These are phyloP conservation scores for Leucocoprinus birnbaumii DNA, from an alignment of 768 basidiomycete species.

Conservation along the genomic window DNA sequence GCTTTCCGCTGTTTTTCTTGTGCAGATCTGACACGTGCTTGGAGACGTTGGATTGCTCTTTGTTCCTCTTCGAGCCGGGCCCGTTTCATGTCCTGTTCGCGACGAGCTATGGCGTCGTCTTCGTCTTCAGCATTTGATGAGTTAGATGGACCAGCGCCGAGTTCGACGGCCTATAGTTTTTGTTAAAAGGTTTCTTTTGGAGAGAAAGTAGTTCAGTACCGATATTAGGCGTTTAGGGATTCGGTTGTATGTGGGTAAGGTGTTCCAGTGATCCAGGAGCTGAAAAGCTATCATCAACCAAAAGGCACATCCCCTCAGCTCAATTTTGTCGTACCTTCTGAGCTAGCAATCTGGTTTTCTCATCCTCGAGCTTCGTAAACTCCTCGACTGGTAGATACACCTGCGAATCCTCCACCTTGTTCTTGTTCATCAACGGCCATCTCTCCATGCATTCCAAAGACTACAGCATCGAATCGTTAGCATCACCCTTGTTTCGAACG, in stretches of 20 bases:
- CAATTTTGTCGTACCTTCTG: slow-evolving; percentile 47
- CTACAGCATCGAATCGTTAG: slow-evolving; percentile 30
- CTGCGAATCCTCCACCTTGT: slow-evolving; percentile 84
- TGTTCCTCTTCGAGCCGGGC: slow-evolving; percentile 9
- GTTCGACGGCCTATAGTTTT: slow-evolving; percentile 3
- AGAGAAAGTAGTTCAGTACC: slow-evolving; percentile 17
- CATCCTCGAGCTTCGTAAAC: slow-evolving; percentile 53
- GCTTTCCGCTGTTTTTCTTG: slow-evolving; percentile 5
- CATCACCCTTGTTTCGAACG: too few species aligned
- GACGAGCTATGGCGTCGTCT: slow-evolving; percentile 7
- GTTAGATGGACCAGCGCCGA: not conserved
- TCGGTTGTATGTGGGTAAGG: slow-evolving; percentile 73
- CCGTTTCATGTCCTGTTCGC: slow-evolving; percentile 9
- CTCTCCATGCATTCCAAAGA: slow-evolving; percentile 61
- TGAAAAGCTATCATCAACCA: slow-evolving; percentile 23
- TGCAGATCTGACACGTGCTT: slow-evolving; percentile 9
- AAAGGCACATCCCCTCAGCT: not conserved
- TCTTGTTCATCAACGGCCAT: slow-evolving; percentile 84
- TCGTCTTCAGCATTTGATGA: not conserved
- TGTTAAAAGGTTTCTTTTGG: too few species aligned
- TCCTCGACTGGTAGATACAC: slow-evolving; percentile 62
- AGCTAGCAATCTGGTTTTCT: slow-evolving; percentile 53
- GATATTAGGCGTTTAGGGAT: slow-evolving; percentile 67
- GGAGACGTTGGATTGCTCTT: not conserved
- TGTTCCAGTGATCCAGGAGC: slow-evolving; percentile 81